Conservation (phyloP, 139 green algal genomes). For the Desmodesmus armatus region DNA sequence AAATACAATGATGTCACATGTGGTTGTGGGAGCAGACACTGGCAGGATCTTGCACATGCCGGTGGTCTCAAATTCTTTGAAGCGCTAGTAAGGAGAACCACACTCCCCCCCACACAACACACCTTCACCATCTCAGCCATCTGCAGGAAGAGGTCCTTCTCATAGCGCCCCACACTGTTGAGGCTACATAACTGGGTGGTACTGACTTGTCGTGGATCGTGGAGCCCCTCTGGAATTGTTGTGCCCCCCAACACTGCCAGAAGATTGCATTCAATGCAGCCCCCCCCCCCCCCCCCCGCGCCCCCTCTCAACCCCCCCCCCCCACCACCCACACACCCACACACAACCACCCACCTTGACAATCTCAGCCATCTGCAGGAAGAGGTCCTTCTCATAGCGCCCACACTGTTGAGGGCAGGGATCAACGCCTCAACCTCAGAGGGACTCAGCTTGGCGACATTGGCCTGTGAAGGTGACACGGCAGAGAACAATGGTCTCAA, state of each 20-base stretch:
- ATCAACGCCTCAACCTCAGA: slow-evolving; percentile 41
- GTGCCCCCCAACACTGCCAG: background rate
- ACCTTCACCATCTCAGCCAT: slow-evolving; percentile 40
- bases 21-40: no score
- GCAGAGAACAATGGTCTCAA: background rate
- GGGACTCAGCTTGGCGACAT: background rate
- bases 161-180: slow-evolving; percentile 26
- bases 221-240: background rate
- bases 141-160: slow-evolving; percentile 24
- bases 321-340: background rate
- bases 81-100: no score
- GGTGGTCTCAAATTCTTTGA: no score
- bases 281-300: background rate
- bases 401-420: slow-evolving; percentile 31
- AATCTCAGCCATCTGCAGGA: slow-evolving; percentile 23
- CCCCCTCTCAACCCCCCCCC: background rate
- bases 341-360: slow-evolving; percentile 4
- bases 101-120: background rate
- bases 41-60: no score
- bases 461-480: background rate
- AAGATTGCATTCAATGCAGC: no score
- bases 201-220: background rate
- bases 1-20: no score
- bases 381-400: slow-evolving; percentile 36
- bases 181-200: no score